Conservation (phyloP, 768 basidiomycete genomes). For the Trametes gibbosa region DNA sequence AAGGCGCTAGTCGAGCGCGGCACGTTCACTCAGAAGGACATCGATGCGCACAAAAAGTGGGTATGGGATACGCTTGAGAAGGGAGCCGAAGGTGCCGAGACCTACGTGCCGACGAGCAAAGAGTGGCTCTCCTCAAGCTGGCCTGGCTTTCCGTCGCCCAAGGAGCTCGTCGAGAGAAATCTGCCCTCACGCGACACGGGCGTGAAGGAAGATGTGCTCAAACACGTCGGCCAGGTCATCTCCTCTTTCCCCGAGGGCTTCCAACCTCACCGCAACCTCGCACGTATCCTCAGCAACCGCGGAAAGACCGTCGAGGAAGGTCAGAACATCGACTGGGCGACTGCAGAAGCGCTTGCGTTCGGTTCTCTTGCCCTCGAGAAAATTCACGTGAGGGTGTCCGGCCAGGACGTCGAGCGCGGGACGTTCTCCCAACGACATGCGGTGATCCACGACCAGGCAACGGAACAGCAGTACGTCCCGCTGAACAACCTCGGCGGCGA, state of each 20-base stretch:
- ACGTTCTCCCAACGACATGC: slow-evolving; percentile 99
- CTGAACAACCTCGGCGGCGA: slow-evolving; percentile 83
- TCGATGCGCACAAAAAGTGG: slow-evolving; percentile 98
- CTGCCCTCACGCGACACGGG: slow-evolving; percentile 92
- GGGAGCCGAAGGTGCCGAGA: slow-evolving; percentile 86
- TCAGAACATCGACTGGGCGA: slow-evolving; percentile 93
- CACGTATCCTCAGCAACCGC: slow-evolving; percentile 82
- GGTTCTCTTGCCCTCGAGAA: slow-evolving; percentile 91
- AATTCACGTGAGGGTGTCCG: slow-evolving; percentile 91
- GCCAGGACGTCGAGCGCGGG: slow-evolving; percentile 98
- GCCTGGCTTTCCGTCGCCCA: slow-evolving; percentile 97
- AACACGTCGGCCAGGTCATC: slow-evolving; percentile 82
- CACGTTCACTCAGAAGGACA: slow-evolving; percentile 93
- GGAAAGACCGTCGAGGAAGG: slow-evolving; percentile 97
- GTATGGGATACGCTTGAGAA: slow-evolving; percentile 99
- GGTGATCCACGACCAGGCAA: slow-evolving; percentile 93
- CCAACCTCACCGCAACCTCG: slow-evolving; percentile 87
- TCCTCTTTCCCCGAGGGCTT: slow-evolving; percentile 84
- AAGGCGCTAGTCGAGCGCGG: slow-evolving; percentile 87
- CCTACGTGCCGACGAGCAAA: slow-evolving; percentile 90
- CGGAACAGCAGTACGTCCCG: slow-evolving; percentile 86
- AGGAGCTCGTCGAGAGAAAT: slow-evolving; percentile 88
- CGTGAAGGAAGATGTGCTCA: slow-evolving; percentile 69
- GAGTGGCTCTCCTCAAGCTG: slow-evolving; percentile 98
- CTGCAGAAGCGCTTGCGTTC: slow-evolving; percentile 95